Evolutionary conservation across 2,329 filamentous ascomycete genomes (phyloP).

Genomic region (Fusarium falciforme): DNA sequence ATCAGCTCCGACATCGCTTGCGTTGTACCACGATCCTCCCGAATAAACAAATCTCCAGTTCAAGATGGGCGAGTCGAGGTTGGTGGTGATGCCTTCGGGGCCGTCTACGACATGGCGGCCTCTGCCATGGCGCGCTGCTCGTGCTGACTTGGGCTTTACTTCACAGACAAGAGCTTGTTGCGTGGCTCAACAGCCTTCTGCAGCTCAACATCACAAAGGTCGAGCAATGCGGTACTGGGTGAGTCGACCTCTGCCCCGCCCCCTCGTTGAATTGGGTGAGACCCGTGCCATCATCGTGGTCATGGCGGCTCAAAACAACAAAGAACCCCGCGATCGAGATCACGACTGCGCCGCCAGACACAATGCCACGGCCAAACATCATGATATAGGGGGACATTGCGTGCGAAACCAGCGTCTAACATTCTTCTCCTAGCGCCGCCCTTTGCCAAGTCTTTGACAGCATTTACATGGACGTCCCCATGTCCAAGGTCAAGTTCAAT

Average conservation of each 20-base stretch:
- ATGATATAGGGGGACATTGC: background rate
- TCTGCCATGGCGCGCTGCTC: background rate
- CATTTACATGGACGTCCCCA: conserved; percentile 95
- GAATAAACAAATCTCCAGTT: conserved; percentile 35
- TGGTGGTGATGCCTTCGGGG: conserved; percentile 38
- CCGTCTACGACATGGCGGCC: conserved; percentile 4
- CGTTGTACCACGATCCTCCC: conserved; percentile 3
- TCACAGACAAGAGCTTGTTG: conserved; percentile 91
- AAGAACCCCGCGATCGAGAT: conserved; percentile 27
- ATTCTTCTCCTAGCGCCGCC: conserved; percentile 75
- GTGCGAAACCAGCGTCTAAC: conserved; percentile 17
- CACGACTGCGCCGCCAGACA: background rate
- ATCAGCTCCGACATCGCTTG: conserved; percentile 5
- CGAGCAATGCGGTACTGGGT: conserved; percentile 99
- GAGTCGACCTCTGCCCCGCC: conserved; percentile 51
- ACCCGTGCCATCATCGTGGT: conserved; percentile 31
- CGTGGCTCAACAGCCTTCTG: conserved; percentile 97
- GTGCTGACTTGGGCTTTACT: conserved; percentile 29
- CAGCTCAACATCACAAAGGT: conserved; percentile 99
- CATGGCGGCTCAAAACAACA: conserved; percentile 22
- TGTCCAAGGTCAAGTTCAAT: conserved; percentile 98
- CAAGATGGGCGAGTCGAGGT: conserved; percentile 63
- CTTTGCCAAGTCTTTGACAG: conserved; percentile 98
- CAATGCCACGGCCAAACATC: background rate
- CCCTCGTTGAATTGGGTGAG: conserved; percentile 35